Base-by-base conservation (phyloP, 257 asterid species). In the Solanum dulcamara region DNA sequence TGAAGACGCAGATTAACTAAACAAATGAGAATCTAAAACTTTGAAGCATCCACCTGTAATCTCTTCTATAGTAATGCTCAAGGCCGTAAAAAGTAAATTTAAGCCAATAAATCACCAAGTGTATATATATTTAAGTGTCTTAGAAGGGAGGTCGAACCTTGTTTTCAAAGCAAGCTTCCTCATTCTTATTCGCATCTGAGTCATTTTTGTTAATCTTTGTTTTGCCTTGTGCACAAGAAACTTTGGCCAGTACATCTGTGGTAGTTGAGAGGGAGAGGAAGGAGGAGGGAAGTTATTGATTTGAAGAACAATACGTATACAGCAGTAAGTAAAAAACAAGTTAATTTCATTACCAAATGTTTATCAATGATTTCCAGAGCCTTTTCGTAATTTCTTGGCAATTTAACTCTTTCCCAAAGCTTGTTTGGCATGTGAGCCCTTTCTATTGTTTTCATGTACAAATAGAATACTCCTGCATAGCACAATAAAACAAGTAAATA, bases 361-460 rank as follows among this genome's bases (percentile, higher is more conserved):
- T 94, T 97, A 95, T 95, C 99, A 74, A 97, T 97, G 68, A 93
- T 85, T 93, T 94, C 99, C 62, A 94, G 98, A 71, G 99, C 97
- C 87, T 92, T 92, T 83, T 89, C 98, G 79, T 97, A 97, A 88
- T 95, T 95, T 85, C 96, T 91, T 2, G 98, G 99, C 93, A 97
- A 87, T 85, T 97, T 97, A 84, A 97, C 95, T 89, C 98, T 91
- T 91, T 97, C 98, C 99, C 99, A 95, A 87, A 97, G 86, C 86
- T 94, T 95, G 89, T 93, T 94, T 51, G 99, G 99, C 98, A 94
- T 92, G 85, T 97, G 99, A 6, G 99, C 98, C 91, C 99, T 97
- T 81, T 97, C 99, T 87, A 97, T 95, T 9, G 98, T 95, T 91
- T 97, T 97, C 99, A 95, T 94, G 90, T 97, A 97, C 87, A 97